phyloP scores from a whole-genome alignment of 495 filamentous ascomycete species.

The Aspergillus bridgeri region DNA sequence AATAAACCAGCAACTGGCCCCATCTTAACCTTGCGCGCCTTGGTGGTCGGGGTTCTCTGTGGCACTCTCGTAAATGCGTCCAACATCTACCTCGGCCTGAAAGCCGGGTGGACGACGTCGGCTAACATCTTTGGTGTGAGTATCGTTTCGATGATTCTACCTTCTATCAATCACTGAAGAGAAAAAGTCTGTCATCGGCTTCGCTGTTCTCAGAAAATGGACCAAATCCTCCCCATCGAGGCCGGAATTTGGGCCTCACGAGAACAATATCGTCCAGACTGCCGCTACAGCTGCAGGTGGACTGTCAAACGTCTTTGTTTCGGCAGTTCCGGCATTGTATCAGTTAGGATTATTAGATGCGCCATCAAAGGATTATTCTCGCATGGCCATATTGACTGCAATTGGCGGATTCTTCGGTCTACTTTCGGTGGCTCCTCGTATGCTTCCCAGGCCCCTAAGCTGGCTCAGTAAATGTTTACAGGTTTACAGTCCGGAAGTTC shows the following conservation, averaged over 20 bases:
- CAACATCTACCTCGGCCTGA: constrained; percentile 8
- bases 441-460: not conserved
- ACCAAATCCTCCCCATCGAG: not conserved
- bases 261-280: constrained; percentile 10
- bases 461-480: not conserved
- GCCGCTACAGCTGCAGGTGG: constrained; percentile 7
- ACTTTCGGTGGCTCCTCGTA: constrained; percentile 4
- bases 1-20: not conserved
- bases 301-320: constrained; percentile 6
- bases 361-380: not conserved
- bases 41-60: constrained; percentile 5
- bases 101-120: constrained; percentile 6
- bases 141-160: not conserved
- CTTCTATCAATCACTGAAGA: not conserved
- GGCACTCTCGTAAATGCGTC: constrained; percentile 8
- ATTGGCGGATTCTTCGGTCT: constrained; percentile 3
- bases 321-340: constrained; percentile 6
- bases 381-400: not conserved
- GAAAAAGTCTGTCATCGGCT: constrained; percentile 7
- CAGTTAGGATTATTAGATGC: constrained; percentile 2
- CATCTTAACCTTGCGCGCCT: constrained; percentile 1
- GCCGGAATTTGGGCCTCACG: constrained; percentile 3
- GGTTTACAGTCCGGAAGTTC: constrained; percentile 4
- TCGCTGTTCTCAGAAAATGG: constrained; percentile 3
- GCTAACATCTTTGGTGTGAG: constrained; percentile 10